Evolutionary conservation across 257 asterid genomes (phyloP).

Genomic region (Nicotiana noctiflora): DNA sequence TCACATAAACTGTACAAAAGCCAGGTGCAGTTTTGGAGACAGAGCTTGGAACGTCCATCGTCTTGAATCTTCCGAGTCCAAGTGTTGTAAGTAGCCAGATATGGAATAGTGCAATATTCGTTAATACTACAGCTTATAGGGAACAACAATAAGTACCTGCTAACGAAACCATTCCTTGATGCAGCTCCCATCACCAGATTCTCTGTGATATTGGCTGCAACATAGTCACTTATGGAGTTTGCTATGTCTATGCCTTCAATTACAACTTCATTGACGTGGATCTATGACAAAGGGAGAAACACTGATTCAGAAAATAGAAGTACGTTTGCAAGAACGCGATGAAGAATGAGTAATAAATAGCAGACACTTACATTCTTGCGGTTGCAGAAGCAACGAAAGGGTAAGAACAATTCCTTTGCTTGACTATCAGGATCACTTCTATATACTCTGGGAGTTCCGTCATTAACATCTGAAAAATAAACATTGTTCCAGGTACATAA

Average conservation of each 20-base stretch:
- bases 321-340: not conserved
- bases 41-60: conserved; percentile 46
- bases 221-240: conserved; percentile 68
- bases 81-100: conserved; percentile 17
- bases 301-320: conserved; percentile 8
- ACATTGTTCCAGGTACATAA: not conserved
- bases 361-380: conserved; percentile 73
- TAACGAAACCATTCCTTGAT: conserved; percentile 49
- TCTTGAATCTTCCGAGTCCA: conserved; percentile 57
- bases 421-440: conserved; percentile 34
- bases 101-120: not conserved
- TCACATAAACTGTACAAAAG: conserved; percentile 66
- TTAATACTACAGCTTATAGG: not conserved
- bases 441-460: conserved; percentile 15
- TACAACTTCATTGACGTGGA: conserved; percentile 65
- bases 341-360: not conserved
- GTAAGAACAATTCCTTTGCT: conserved; percentile 79
- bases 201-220: conserved; percentile 42
- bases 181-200: conserved; percentile 63
- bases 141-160: conserved; percentile 14
- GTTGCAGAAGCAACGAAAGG: conserved; percentile 94
- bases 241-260: conserved; percentile 65
- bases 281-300: conserved; percentile 26
- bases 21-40: conserved; percentile 54
- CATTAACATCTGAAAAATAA: conserved; percentile 20